Evolutionary conservation across 2,329 filamentous ascomycete species (phyloP), one percentile per base, ranked within the genome.

Genomic region (Zymoseptoria ardabiliae): DNA sequence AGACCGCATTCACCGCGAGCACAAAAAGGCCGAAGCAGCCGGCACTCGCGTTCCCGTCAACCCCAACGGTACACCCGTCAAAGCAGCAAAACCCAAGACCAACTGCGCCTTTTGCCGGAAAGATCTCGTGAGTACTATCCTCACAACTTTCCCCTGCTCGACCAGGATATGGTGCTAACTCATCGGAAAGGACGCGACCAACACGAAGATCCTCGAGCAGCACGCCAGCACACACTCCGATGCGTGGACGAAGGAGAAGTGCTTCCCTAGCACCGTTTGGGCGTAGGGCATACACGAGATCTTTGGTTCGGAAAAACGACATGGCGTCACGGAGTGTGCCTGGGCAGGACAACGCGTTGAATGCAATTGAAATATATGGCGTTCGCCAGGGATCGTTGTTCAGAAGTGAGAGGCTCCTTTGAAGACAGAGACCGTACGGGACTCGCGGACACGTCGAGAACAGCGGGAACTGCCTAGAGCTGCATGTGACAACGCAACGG

Each of bases 201-300:
- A 82, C 66, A 72, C 76, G 56, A 74, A 76, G 50, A 79, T 82
- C 68, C 74, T 83, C 13, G 77, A 80, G 69, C 75, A 77, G n/a
- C 81, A 83, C 65, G 81, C 81, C 11, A 67, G 70, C 55, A 82
- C 79, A 4, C 81, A 83, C 66, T 74, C 78, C 62, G 71, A 76
- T 23, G 78, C 78, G 61, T 82, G 81, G 81, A 72, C 80, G 0
- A 83, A 82, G 75, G 80, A 83, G 75, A 82, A 82, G 75, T 83
- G 81, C 74, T 83, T 79, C 77, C 81, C 81, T 2, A 79, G 78
- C 55, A 53, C 28, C n/a, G n/a, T 19, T 8, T 53, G 51, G 51
- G 8, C 51, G 20, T 53, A 53, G 6, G 6, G 2, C 13, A n/a
- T 4, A 1, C 35, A 13, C 35, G n/a, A 11, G 35, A 45, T 13